A percentile compares a stretch with the other conserved stretches of the same genome.
phyloP scores from a whole-genome alignment of 768 basidiomycete genomes.

The Mycena polygramma region DNA sequence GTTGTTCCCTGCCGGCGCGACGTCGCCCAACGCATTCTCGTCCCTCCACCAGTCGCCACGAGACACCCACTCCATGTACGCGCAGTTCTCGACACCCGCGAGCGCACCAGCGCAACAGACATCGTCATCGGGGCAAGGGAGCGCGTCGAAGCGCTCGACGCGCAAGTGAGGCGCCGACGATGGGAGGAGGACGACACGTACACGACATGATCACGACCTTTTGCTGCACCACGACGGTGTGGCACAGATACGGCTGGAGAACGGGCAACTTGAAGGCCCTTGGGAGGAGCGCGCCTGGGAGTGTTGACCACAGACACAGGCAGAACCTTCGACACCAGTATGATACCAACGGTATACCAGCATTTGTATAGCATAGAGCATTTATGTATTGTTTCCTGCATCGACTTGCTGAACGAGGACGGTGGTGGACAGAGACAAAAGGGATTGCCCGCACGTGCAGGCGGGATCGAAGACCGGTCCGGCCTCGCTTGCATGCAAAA shows the following conservation, averaged over 20 bases:
- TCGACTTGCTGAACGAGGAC: conserved; percentile 29
- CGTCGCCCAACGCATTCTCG: conserved; percentile 70
- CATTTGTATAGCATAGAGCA: conserved; percentile 28
- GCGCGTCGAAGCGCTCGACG: conserved; percentile 48
- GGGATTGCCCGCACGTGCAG: not conserved
- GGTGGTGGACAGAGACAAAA: not conserved
- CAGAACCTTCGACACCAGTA: conserved; percentile 14
- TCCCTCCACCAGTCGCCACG: conserved; percentile 72
- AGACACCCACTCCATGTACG: conserved; percentile 70
- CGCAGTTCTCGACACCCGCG: conserved; percentile 55
- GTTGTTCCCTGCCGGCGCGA: conserved; percentile 69
- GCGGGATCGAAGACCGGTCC: not conserved
- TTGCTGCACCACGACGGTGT: conserved; percentile 1
- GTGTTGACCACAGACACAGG: conserved; percentile 29
- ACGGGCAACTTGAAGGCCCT: conserved; percentile 18
- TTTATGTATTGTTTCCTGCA: conserved; percentile 31
- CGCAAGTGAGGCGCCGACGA: conserved; percentile 35
- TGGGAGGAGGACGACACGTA: not conserved
- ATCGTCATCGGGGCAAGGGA: conserved; percentile 3
- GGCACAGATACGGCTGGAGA: conserved; percentile 15
- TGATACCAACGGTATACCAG: conserved; percentile 24
- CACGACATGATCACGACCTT: conserved; percentile 25
- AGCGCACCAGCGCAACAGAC: conserved; percentile 35
- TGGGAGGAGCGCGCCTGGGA: conserved; percentile 16
- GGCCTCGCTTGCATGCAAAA: not conserved